Percentiles rank a stretch among this genome's conserved stretches.
These are phyloP conservation scores for Sideroxylon spinosum DNA, from an alignment of 179 eudicot species.

Conservation along the genomic window DNA sequence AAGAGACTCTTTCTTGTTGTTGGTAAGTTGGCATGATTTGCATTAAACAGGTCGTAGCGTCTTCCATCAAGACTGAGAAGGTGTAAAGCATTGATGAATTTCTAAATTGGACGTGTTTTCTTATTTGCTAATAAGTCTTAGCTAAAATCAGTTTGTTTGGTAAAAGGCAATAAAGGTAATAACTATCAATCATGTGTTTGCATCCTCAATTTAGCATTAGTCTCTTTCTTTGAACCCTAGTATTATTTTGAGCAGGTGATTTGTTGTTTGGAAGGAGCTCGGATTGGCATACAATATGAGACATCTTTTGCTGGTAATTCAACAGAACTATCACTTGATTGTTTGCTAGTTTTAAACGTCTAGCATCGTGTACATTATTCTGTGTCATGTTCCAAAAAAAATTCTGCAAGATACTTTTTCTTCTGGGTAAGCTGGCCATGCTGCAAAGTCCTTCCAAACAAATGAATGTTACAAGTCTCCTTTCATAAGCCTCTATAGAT, in stretches of 20 bases:
- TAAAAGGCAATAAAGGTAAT: neutral
- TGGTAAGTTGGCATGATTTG: neutral
- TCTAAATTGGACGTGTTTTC: neutral
- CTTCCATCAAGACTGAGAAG: neutral
- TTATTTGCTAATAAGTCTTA: neutral
- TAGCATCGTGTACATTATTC: neutral
- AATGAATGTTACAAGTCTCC: too few species aligned
- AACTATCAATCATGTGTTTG: neutral
- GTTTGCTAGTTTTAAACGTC: neutral
- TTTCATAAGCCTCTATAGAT: neutral
- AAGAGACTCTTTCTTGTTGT: neutral
- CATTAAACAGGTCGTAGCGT: neutral
- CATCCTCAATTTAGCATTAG: neutral
- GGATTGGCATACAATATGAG: conserved; percentile 95
- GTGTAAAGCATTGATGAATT: neutral
- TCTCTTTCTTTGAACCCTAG: conserved; percentile 1
- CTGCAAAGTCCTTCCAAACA: too few species aligned
- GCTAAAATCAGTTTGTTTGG: neutral
- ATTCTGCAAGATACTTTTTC: neutral
- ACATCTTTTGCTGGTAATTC: conserved; percentile 90
- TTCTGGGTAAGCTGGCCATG: neutral
- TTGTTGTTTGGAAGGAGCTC: conserved; percentile 90
- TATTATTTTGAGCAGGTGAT: conserved; percentile 48
- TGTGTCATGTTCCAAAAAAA: neutral
- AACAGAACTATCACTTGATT: conserved; percentile 1